Conservation (phyloP, 176 grass and related monocot genomes). For the Saccharum officinarum region DNA sequence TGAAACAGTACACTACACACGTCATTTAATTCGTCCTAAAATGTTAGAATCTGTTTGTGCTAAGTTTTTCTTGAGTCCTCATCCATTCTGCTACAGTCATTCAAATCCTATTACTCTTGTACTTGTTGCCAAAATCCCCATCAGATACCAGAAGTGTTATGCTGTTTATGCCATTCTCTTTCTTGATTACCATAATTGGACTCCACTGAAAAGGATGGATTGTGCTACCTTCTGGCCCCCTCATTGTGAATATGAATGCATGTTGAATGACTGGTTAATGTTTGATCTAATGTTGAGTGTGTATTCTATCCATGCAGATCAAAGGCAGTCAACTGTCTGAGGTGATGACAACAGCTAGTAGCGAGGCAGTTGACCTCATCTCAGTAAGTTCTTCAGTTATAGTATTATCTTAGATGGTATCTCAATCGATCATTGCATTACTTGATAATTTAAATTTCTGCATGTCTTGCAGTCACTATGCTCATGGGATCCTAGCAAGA, state of each 20-base stretch:
- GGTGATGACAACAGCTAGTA: slow-evolving; percentile 69
- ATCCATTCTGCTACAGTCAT: not conserved
- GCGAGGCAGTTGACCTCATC: slow-evolving; percentile 72
- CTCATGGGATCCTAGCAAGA: slow-evolving; percentile 89
- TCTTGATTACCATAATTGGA: not conserved
- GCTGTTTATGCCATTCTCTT: slow-evolving; percentile 7
- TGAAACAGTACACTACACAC: not conserved
- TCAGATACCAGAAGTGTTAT: slow-evolving; percentile 9
- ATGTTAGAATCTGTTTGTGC: slow-evolving; percentile 7
- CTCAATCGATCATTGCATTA: not conserved
- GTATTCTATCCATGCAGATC: slow-evolving; percentile 47
- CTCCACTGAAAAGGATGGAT: not conserved
- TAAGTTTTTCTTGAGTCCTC: slow-evolving; percentile 14
- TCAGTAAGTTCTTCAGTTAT: slow-evolving; percentile 57
- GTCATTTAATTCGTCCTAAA: not conserved
- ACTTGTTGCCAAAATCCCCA: not conserved
- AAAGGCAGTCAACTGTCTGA: slow-evolving; percentile 58
- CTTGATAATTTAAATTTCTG: not conserved
- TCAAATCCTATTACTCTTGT: slow-evolving; percentile 1
- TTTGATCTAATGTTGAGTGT: not conserved
- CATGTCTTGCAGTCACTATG: slow-evolving; percentile 66
- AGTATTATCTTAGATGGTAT: not conserved
- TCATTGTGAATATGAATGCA: slow-evolving; percentile 20
- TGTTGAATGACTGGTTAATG: not conserved
- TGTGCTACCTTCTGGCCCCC: not conserved